These are phyloP conservation scores for Aegilops umbellulata DNA, from an alignment of 176 grass and related monocot species.

Conservation along the genomic window DNA sequence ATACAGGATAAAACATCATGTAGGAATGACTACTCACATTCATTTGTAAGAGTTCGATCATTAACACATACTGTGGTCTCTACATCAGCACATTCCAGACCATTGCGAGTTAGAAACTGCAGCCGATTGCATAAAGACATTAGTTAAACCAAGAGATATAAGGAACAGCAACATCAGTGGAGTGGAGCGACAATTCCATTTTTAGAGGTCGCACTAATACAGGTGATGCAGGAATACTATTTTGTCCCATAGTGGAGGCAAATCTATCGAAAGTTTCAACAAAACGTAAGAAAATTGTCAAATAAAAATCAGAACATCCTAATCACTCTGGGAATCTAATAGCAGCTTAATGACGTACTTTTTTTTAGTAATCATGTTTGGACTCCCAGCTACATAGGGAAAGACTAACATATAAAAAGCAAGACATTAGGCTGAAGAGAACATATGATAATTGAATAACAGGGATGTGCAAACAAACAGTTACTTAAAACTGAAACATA, in stretches of 20 bases:
- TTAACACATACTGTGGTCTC: slow-evolving; percentile 68
- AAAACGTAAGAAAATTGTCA: background rate
- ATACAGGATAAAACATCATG: background rate
- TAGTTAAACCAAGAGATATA: background rate
- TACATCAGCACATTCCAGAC: slow-evolving; percentile 72
- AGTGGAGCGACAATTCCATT: background rate
- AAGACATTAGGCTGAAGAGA: background rate
- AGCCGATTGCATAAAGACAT: slow-evolving; percentile 6
- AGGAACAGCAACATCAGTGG: slow-evolving; percentile 11
- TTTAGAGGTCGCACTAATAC: background rate
- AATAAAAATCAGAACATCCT: background rate
- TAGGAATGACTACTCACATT: slow-evolving; percentile 67
- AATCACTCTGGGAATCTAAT: background rate
- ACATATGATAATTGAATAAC: slow-evolving; percentile 1
- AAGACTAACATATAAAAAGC: background rate
- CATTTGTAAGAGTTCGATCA: slow-evolving; percentile 88
- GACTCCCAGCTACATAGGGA: background rate
- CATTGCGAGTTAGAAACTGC: slow-evolving; percentile 75
- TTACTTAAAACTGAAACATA: slow-evolving; percentile 11
- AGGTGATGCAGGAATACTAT: background rate
- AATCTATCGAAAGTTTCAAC: background rate
- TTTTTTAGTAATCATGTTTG: background rate
- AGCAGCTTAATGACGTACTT: background rate
- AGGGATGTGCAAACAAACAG: background rate
- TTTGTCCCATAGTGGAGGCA: background rate